phyloP scores from a whole-genome alignment of 129 eudicot species.

The Flaveria linearis region DNA sequence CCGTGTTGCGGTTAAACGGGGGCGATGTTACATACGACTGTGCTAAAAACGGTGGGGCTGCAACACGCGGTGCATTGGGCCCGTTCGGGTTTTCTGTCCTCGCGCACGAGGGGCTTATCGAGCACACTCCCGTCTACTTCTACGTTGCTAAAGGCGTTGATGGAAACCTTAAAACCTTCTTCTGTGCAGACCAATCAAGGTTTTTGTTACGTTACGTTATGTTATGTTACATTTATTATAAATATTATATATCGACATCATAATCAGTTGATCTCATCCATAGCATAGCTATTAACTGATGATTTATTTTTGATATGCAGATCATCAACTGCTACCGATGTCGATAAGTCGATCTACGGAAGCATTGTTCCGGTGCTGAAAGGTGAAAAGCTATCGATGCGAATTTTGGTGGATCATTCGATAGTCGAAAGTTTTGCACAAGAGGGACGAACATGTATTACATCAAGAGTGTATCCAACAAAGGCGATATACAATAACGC shows the following conservation, averaged over 20 bases:
- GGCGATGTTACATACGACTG: slow-evolving; percentile 48
- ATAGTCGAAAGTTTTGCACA: slow-evolving; percentile 85
- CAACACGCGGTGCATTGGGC: slow-evolving; percentile 70
- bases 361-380: slow-evolving; percentile 68
- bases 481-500: slow-evolving; percentile 55
- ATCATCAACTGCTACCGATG: slow-evolving; percentile 70
- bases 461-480: slow-evolving; percentile 77
- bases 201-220: neutral
- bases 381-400: slow-evolving; percentile 71
- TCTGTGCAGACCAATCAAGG: slow-evolving; percentile 80
- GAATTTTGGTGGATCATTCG: slow-evolving; percentile 86
- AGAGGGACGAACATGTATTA: slow-evolving; percentile 63
- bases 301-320: slow-evolving; percentile 18
- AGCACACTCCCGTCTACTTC: slow-evolving; percentile 80
- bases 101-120: slow-evolving; percentile 43
- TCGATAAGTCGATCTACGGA: slow-evolving; percentile 61
- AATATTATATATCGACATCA: no score
- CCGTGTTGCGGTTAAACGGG: slow-evolving; percentile 40
- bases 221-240: no score
- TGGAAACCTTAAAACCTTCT: slow-evolving; percentile 61
- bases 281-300: no score
- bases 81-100: slow-evolving; percentile 79
- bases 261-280: no score
- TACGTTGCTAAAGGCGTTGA: slow-evolving; percentile 58
- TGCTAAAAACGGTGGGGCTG: slow-evolving; percentile 54